Evolutionary conservation across 2,329 filamentous ascomycete species (phyloP).

Genomic region (Aureobasidium uvarum): DNA sequence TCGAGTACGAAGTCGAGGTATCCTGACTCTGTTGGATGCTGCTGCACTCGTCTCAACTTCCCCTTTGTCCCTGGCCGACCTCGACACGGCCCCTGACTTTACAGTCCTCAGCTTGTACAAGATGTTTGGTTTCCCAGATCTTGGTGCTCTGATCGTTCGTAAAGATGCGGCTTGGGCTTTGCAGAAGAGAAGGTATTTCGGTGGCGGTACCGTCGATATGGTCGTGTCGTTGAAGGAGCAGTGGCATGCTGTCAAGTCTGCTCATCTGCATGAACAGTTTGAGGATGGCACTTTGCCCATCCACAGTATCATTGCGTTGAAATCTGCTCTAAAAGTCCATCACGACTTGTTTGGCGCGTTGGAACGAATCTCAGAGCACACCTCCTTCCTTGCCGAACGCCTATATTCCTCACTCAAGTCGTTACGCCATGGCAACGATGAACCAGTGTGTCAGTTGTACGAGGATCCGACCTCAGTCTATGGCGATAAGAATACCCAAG

Average conservation of each 20-base stretch:
- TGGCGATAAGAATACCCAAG: conserved; percentile 51
- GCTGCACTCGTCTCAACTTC: conserved; percentile 78
- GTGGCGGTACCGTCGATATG: conserved; percentile 90
- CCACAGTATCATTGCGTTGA: conserved; percentile 83
- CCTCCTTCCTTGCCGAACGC: conserved; percentile 60
- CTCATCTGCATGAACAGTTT: conserved; percentile 72
- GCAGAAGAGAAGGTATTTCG: conserved; percentile 74
- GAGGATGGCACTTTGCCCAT: conserved; percentile 92
- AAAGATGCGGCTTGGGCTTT: conserved; percentile 65
- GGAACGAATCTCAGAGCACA: conserved; percentile 67
- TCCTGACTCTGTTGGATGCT: conserved; percentile 76
- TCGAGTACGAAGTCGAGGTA: conserved; percentile 39
- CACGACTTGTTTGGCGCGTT: conserved; percentile 65
- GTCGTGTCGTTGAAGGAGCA: conserved; percentile 68
- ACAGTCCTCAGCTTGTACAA: conserved; percentile 89
- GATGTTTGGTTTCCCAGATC: conserved; percentile 91
- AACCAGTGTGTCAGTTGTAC: conserved; percentile 67
- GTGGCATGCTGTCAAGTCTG: conserved; percentile 76
- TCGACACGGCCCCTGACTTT: conserved; percentile 71
- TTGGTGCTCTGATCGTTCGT: conserved; percentile 80
- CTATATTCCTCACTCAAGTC: conserved; percentile 59
- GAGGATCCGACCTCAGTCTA: conserved; percentile 43
- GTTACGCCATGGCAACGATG: conserved; percentile 68
- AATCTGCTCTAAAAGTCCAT: conserved; percentile 71
- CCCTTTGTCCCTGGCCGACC: conserved; percentile 66